These are phyloP conservation scores for Nicotiana undulata DNA, from an alignment of 257 asterid genomes.

Conservation along the genomic window DNA sequence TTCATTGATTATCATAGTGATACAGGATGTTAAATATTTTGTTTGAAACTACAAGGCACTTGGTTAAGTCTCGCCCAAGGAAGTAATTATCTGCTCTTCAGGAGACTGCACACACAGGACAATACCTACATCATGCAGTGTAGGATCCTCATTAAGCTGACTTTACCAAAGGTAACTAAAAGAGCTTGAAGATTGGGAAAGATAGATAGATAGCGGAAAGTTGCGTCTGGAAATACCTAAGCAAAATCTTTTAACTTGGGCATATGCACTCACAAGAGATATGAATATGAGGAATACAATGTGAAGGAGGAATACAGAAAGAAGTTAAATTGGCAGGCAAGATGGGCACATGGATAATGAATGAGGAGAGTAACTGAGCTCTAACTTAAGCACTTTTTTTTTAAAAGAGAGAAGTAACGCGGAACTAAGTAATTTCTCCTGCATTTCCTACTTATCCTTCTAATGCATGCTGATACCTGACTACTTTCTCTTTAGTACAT, in stretches of 20 bases:
- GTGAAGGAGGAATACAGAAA: background rate
- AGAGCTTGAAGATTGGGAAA: background rate
- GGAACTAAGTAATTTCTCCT: background rate
- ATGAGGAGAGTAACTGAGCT: background rate
- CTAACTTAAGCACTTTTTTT: background rate
- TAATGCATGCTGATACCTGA: background rate
- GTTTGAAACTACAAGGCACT: background rate
- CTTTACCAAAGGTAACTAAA: background rate
- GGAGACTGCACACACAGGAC: background rate
- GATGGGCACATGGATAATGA: background rate
- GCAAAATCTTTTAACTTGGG: background rate
- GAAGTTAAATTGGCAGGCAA: background rate
- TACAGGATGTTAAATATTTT: background rate
- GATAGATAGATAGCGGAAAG: background rate
- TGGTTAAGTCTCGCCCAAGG: background rate
- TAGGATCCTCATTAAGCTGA: background rate
- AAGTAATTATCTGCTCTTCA: background rate
- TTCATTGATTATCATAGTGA: background rate
- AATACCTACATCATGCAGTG: background rate
- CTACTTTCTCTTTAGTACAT: background rate
- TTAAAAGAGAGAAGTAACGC: background rate
- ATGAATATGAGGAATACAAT: background rate
- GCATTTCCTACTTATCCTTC: background rate
- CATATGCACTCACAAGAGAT: background rate
- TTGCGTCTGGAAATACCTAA: background rate